Evolutionary conservation across 2,329 filamentous ascomycete species (phyloP), one percentile per base, ranked within the genome.

Genomic region (Cladobotryum mycophilum): DNA sequence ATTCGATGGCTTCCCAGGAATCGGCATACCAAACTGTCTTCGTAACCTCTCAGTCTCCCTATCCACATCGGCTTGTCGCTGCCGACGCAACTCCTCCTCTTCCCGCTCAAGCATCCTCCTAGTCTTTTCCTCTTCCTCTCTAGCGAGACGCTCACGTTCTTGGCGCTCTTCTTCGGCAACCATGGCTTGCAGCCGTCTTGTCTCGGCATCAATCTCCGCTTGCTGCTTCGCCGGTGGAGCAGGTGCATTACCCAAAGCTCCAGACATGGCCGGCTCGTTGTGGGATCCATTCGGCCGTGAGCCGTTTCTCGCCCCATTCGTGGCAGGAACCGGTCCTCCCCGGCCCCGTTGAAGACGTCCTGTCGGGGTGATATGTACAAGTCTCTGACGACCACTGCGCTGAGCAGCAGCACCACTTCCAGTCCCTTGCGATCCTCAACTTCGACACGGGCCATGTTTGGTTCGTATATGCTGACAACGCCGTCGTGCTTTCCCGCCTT

Each of bases 371-470:
- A 74, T 25, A 86, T 72, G 59, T 80, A 86, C 38, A 87, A 71
- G 58, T 87, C 84, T 41, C 80, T 76, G 52, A 87, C 83, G 33
- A 83, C 78, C 58, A 83, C 78, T 1, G 82, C 79, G 25, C 79
- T 75, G 17, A 86, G 67, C 17, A 86, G 64, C 15, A 97, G 69
- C 1, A 91, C 84, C 1, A 97, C 80, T 65, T 99, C 93, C 4
- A 97, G 73, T 0, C 93, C 93, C 67, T 96, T 97, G 51, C 86
- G 83, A 68, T 99, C 93, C 67, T 99, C 90, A 55, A 97, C 83
- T 41, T 97, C 91, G 11, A 97, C 86, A 6, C 93, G 79, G 54
- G 86, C 85, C 63, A 97, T 76, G 64, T 97, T 97, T 5, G 92
- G 88, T 68, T 99, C 88, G 72, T 97, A 96, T 40, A 99, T 78